Evolutionary conservation across 441 rosid genomes (phyloP), one percentile per base, ranked within the genome.

Genomic region (Erysimum pusillum): DNA sequence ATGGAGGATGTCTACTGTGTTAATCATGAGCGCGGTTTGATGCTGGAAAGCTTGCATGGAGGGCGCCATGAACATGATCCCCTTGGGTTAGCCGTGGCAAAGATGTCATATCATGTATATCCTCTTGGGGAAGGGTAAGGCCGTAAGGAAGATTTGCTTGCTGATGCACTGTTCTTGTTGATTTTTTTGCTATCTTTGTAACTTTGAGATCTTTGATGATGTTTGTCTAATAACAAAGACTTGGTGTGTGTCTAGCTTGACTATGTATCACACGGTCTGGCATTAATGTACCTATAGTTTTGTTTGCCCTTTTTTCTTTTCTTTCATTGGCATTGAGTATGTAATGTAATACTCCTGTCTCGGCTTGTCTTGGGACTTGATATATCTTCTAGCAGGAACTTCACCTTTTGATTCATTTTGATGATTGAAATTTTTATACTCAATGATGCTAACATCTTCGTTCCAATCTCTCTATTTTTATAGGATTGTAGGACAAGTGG

Each of bases 71-170:
- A 81, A 45, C 73, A 60, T 56, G 93, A 91, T 44, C 88, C 83
- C 36, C 88, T 94, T 73, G 91, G 94, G 38, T 82, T 90, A 73
- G 93, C 96, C 48, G 81, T 94, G 83, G 96, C 99, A 44, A 88
- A 87, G 87, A 91, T 92, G 97, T 88, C 96, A 15, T 91, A 87
- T 80, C 90, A 87, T 61, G 93, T 84, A 28, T 87, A 91, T 86
- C 83, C 96, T 74, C 85, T 94, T 15, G 98, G 98, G 81, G 96
- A 94, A 86, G 98, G 99, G 99, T 94, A 91, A 71, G 86, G 0
- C n/a, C n/a, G 69, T 68, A 63, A 49, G 17, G 15, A 59, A 18
- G 3, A 0, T 60, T 79, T 51, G 36, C 75, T 74, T 61, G 78
- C 57, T 58, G 41, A 58, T 49, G 18, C 69, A 52, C 41, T 73